These are phyloP conservation scores for Fomitopsis pulvina DNA, from an alignment of 768 basidiomycete species.

Conservation along the genomic window DNA sequence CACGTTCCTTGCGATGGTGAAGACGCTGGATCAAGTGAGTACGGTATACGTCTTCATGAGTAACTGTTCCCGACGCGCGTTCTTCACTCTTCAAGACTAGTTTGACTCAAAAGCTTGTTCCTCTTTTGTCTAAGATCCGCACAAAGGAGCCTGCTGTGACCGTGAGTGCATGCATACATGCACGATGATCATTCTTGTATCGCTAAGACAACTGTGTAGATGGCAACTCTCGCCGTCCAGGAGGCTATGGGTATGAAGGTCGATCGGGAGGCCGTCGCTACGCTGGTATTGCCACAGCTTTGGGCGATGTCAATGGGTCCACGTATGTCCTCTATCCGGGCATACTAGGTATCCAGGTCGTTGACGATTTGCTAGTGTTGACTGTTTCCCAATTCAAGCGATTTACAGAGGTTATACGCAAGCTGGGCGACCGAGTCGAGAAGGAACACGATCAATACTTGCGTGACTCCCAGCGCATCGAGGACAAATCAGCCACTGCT, in stretches of 20 bases:
- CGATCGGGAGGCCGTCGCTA: constrained; percentile 76
- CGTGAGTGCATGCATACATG: constrained; percentile 34
- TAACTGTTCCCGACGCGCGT: neutral
- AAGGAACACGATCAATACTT: constrained; percentile 89
- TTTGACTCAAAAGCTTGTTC: constrained; percentile 92
- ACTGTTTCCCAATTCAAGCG: constrained; percentile 83
- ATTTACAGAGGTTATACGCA: constrained; percentile 83
- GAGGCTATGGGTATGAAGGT: constrained; percentile 96
- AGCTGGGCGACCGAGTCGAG: constrained; percentile 81
- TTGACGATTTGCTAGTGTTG: constrained; percentile 43
- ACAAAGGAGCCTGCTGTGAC: constrained; percentile 96
- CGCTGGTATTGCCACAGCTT: constrained; percentile 50
- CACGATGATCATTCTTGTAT: too few relatives aligned
- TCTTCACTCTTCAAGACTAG: constrained; percentile 46
- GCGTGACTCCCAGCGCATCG: constrained; percentile 85
- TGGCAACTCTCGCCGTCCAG: constrained; percentile 85
- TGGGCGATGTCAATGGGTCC: constrained; percentile 99
- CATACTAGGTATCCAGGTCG: neutral
- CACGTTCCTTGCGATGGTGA: constrained; percentile 85
- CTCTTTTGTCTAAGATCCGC: constrained; percentile 87
- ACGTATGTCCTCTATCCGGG: constrained; percentile 39
- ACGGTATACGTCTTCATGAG: neutral
- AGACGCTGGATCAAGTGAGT: constrained; percentile 78
- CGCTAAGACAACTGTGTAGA: constrained; percentile 34
- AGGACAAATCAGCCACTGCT: constrained; percentile 60